These are phyloP conservation scores for Forsythia viridissima DNA, from an alignment of 257 asterid genomes.

Conservation along the genomic window DNA sequence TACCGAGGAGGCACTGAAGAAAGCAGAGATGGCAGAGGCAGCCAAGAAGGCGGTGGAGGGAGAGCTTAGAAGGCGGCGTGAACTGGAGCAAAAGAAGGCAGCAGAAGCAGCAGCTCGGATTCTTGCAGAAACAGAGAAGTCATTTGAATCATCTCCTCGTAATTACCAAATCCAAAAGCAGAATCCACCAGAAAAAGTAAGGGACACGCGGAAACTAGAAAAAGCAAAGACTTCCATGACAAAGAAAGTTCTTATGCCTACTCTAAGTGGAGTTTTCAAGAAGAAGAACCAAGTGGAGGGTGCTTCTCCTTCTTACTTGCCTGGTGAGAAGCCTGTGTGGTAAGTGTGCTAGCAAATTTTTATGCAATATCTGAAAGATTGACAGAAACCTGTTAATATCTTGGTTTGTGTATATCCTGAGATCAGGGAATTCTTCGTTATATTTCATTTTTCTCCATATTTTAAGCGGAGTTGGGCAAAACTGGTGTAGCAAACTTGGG, in stretches of 20 bases:
- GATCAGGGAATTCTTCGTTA: not conserved
- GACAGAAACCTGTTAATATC: not conserved
- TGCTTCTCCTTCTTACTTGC: constrained; percentile 74
- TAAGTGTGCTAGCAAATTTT: constrained; percentile 21
- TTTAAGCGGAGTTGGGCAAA: not conserved
- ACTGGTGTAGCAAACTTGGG: not conserved
- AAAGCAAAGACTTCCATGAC: constrained; percentile 55
- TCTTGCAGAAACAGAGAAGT: constrained; percentile 61
- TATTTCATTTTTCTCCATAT: not conserved
- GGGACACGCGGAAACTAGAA: constrained; percentile 46
- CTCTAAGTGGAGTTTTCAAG: constrained; percentile 59
- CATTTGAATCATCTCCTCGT: constrained; percentile 47
- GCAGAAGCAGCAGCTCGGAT: constrained; percentile 73
- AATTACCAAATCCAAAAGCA: constrained; percentile 41
- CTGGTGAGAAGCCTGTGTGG: constrained; percentile 73
- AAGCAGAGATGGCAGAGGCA: constrained; percentile 91
- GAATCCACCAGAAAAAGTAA: constrained; percentile 32
- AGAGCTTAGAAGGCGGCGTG: constrained; percentile 87
- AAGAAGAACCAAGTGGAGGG: constrained; percentile 72
- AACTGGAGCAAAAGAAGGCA: constrained; percentile 78
- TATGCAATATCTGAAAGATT: not conserved
- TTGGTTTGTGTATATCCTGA: not conserved
- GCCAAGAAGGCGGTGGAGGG: constrained; percentile 91
- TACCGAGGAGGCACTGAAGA: constrained; percentile 66
- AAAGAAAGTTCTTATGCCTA: constrained; percentile 70